Percentiles rank a stretch among this genome's conserved stretches.
These are phyloP conservation scores for Pyrus communis DNA, from an alignment of 306 rosid species.

Conservation along the genomic window DNA sequence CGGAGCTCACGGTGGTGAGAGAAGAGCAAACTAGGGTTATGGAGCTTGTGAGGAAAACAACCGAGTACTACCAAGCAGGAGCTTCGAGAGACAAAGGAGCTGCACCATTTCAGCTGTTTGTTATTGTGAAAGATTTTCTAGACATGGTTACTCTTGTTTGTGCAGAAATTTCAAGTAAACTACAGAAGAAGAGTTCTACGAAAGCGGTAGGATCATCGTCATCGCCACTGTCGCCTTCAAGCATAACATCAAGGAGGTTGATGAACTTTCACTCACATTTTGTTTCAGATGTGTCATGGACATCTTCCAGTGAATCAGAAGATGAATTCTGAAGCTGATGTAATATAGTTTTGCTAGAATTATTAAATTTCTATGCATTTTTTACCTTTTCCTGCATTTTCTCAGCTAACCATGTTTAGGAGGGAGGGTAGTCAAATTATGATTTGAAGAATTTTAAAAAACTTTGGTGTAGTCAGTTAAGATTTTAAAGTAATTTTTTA, in stretches of 20 bases:
- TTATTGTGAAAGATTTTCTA: constrained; percentile 56
- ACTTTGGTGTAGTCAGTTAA: too few species aligned
- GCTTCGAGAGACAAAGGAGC: constrained; percentile 32
- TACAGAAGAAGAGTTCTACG: constrained; percentile 32
- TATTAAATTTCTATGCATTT: background rate
- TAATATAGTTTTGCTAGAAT: background rate
- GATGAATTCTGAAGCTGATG: constrained; percentile 41
- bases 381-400: background rate
- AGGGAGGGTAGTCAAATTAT: too few species aligned
- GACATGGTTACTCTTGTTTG: constrained; percentile 58
- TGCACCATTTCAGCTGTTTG: constrained; percentile 53
- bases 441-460: too few species aligned
- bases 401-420: background rate
- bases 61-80: constrained; percentile 58
- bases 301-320: constrained; percentile 47
- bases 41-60: constrained; percentile 63
- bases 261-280: constrained; percentile 40
- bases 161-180: constrained; percentile 30
- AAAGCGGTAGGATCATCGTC: constrained; percentile 15
- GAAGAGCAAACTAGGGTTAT: constrained; percentile 50
- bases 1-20: constrained; percentile 51
- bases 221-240: constrained; percentile 53
- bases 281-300: constrained; percentile 24
- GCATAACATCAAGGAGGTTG: constrained; percentile 20
- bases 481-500: too few species aligned